Conservation (phyloP, 345 rosid genomes). For the Schrenkiella parvula region DNA sequence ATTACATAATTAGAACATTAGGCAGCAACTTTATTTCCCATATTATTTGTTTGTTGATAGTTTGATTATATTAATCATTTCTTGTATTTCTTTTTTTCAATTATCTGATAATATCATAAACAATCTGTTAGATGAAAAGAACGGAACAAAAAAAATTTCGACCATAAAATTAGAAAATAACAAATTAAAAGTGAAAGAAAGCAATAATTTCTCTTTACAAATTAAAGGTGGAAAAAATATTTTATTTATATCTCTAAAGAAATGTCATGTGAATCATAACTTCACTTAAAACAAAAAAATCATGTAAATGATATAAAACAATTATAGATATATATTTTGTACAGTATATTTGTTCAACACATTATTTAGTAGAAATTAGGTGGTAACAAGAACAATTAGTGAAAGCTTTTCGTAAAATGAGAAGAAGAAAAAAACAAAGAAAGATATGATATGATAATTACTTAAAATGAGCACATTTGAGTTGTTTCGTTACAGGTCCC, state of each 20-base stretch:
- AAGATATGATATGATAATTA: background rate
- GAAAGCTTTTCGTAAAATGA: too few species aligned
- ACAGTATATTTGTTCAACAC: background rate
- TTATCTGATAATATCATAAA: background rate
- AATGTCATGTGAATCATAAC: background rate
- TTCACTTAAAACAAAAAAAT: background rate
- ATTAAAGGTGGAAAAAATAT: background rate
- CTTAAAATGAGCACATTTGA: conserved; percentile 7
- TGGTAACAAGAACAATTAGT: too few species aligned
- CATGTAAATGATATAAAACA: too few species aligned
- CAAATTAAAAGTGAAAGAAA: background rate
- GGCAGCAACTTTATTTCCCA: conserved; percentile 5
- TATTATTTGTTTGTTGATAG: background rate
- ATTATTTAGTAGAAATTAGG: conserved; percentile 5
- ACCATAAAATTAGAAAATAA: too few species aligned
- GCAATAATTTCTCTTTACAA: background rate
- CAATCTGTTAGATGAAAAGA: background rate
- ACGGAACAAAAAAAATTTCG: too few species aligned
- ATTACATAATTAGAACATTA: background rate
- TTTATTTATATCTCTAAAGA: background rate
- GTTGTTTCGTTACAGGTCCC: background rate
- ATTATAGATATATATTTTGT: too few species aligned
- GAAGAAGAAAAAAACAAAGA: too few species aligned
- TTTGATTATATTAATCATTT: background rate
- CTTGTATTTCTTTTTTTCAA: background rate